phyloP scores from a whole-genome alignment of 345 rosid species.

The Salix exigua region DNA sequence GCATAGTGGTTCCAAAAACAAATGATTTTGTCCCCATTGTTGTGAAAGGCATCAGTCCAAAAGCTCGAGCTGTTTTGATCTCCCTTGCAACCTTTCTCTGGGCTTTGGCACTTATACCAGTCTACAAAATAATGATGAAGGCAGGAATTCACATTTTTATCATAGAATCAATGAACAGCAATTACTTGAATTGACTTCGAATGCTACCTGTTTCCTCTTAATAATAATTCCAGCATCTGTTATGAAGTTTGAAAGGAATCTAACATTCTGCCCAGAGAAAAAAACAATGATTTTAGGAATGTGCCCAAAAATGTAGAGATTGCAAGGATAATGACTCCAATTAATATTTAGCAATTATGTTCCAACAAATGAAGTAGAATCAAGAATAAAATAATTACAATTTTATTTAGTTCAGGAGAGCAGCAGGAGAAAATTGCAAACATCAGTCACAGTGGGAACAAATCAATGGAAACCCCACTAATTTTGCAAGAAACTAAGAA shows the following conservation, averaged over 20 bases:
- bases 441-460: background rate
- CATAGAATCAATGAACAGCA: background rate
- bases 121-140: slow-evolving; percentile 33
- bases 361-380: background rate
- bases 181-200: background rate
- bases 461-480: background rate
- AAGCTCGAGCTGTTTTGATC: slow-evolving; percentile 91
- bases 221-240: slow-evolving; percentile 81
- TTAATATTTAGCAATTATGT: background rate
- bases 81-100: slow-evolving; percentile 92
- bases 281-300: background rate
- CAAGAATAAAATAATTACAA: background rate
- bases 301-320: background rate
- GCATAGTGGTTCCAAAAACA: slow-evolving; percentile 57
- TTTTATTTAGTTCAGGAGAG: too few species aligned
- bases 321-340: background rate
- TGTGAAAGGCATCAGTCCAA: slow-evolving; percentile 88
- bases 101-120: slow-evolving; percentile 89
- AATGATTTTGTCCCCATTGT: slow-evolving; percentile 92
- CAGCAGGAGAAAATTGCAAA: too few species aligned
- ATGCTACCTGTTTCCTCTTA: slow-evolving; percentile 67
- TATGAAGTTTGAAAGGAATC: slow-evolving; percentile 76
- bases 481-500: background rate
- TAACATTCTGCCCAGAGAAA: slow-evolving; percentile 62
- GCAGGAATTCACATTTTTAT: background rate